Conservation (phyloP, 495 filamentous ascomycete genomes). For the Aspergillus coremiiformis region DNA sequence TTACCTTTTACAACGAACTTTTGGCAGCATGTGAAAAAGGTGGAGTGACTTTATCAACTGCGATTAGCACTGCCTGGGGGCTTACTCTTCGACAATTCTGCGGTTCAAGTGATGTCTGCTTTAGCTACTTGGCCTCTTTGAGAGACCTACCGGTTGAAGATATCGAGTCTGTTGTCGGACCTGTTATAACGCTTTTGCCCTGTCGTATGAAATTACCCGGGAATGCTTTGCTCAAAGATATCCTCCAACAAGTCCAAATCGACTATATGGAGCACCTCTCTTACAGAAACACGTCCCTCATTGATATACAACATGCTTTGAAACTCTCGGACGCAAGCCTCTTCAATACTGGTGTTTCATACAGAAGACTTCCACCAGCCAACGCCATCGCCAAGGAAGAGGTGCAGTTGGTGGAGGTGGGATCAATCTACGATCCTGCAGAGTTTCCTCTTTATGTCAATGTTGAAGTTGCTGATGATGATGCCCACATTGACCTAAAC, state of each 20-base stretch:
- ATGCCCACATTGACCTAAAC: conserved; percentile 44
- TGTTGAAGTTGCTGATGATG: conserved; percentile 42
- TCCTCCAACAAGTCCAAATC: conserved; percentile 37
- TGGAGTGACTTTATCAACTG: conserved; percentile 44
- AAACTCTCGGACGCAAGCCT: conserved; percentile 11
- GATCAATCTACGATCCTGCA: conserved; percentile 47
- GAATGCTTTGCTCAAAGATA: conserved; percentile 18
- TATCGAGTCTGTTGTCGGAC: conserved; percentile 43
- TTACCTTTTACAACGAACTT: conserved; percentile 22
- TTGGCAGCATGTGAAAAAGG: conserved; percentile 39
- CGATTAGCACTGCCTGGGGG: conserved; percentile 48
- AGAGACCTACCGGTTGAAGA: conserved; percentile 41
- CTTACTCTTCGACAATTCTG: conserved; percentile 44
- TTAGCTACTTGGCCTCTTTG: conserved; percentile 47
- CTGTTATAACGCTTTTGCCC: conserved; percentile 48
- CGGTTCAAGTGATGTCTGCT: conserved; percentile 44
- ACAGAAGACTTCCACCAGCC: conserved; percentile 30
- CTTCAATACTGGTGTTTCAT: conserved; percentile 43
- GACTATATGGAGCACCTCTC: conserved; percentile 45
- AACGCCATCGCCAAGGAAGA: conserved; percentile 17
- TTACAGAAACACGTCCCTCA: conserved; percentile 42
- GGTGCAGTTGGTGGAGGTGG: conserved; percentile 34
- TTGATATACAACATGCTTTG: conserved; percentile 47
- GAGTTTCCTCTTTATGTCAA: conserved; percentile 50
- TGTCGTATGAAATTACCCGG: conserved; percentile 39